Base-by-base conservation (phyloP, 2,329 filamentous ascomycete genomes). In the Fusarium sp. region DNA sequence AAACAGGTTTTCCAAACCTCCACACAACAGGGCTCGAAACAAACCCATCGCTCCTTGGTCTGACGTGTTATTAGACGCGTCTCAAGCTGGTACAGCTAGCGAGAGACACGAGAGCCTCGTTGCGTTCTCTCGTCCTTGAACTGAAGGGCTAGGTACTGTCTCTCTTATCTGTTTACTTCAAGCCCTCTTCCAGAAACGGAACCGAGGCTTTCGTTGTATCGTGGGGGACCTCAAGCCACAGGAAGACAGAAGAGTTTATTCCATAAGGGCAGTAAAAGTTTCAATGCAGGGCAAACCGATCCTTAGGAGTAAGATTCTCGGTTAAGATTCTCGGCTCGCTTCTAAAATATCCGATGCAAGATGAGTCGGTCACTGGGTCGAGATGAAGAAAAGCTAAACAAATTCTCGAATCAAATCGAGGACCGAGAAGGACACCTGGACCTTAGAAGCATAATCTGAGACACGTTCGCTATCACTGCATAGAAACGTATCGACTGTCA, bases 321-420 rank as follows among this genome's bases (percentile, higher is more conserved):
- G 66, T 44, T 66, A 48, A 35, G 30, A 66, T 65, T 60, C 61
- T 65, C 54, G 66, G 67, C 74, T 72, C 54, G 57, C 55, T 74
- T 61, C 66, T 39, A 63, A 69, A 63, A 39, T 66, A 59, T 36
- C 55, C 63, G 63, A 74, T 74, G 64, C 70, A 70, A 67, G 72
- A 64, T 74, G 67, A 69, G 63, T 64, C 58, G 63, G 30, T 30
- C 44, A 38, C 51, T 44, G 63, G 30, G 35, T 51, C 26, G 44
- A 57, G 53, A 57, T 59, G 42, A 59, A 59, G 32, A 53, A 55
- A 66, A 55, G 39, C 35, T 51, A 17, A 59, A 44, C 32, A 56
- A 53, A 53, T 54, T 54, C 42, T 59, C 57, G 54, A 67, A 63
- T 47, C 56, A 51, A 36, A 59, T 51, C 55, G 35, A 72, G 58